Conservation (phyloP, 2,329 filamentous ascomycete genomes). For the Hypoxylon sp. region DNA sequence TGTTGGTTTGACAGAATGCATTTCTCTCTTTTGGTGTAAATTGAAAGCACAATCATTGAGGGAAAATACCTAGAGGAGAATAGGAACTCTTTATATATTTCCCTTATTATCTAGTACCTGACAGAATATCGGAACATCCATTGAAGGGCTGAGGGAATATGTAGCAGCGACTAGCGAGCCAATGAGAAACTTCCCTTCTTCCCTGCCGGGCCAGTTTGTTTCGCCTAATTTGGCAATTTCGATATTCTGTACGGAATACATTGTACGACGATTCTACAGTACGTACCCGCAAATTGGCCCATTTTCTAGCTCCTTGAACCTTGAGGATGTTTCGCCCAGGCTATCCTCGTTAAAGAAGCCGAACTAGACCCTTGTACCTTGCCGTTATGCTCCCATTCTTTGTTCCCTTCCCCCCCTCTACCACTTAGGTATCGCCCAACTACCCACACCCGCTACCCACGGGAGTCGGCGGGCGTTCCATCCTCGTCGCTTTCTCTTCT, state of each 20-base stretch:
- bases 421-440: constrained; percentile 20
- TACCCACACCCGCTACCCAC: constrained; percentile 6
- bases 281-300: constrained; percentile 29
- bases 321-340: constrained; percentile 37
- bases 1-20: background rate
- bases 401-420: background rate
- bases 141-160: constrained; percentile 31
- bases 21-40: background rate
- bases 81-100: constrained; percentile 17
- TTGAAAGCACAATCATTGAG: background rate
- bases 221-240: constrained; percentile 37
- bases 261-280: constrained; percentile 24
- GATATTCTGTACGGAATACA: constrained; percentile 32
- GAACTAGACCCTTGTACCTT: constrained; percentile 8
- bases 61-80: background rate
- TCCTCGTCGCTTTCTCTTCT: constrained; percentile 29
- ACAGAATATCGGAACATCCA: constrained; percentile 15
- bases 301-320: constrained; percentile 28
- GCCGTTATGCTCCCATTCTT: constrained; percentile 23
- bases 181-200: constrained; percentile 17
- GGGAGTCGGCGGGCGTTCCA: constrained; percentile 20
- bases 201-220: constrained; percentile 33
- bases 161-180: constrained; percentile 39
- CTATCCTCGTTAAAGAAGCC: constrained; percentile 40
- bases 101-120: constrained; percentile 7